phyloP scores from a whole-genome alignment of 208 protist genomes.

The Crithidia expoeki region DNA sequence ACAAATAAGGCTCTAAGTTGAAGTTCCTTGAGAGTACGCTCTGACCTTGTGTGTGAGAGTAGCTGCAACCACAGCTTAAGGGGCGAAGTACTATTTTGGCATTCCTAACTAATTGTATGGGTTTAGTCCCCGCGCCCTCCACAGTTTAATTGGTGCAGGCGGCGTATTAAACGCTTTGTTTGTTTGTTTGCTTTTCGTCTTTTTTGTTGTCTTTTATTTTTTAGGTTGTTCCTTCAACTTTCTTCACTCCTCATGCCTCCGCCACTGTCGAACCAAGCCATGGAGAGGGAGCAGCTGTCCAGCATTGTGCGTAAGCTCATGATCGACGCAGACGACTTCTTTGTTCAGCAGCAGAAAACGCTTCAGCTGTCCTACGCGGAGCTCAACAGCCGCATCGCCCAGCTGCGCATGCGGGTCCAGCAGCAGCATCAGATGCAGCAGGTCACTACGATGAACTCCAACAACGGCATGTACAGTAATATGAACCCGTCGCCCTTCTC shows the following conservation, averaged over 20 bases:
- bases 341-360: slow-evolving; percentile 58
- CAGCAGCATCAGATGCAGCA: slow-evolving; percentile 21
- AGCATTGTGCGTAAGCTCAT: slow-evolving; percentile 40
- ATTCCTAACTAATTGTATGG: no score
- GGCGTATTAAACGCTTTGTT: no score
- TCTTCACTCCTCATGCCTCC: slow-evolving; percentile 8
- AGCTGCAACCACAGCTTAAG: no score
- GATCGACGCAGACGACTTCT: slow-evolving; percentile 60
- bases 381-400: slow-evolving; percentile 53
- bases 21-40: no score
- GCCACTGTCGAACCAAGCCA: slow-evolving; percentile 1
- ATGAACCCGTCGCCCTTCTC: slow-evolving; percentile 33
- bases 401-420: slow-evolving; percentile 46
- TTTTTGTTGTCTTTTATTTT: background rate
- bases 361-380: slow-evolving; percentile 55
- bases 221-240: background rate
- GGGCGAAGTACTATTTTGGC: no score
- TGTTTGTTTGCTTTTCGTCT: background rate
- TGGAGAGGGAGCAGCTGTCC: slow-evolving; percentile 45
- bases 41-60: no score
- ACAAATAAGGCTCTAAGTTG: no score
- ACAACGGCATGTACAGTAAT: slow-evolving; percentile 25
- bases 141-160: no score
- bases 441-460: slow-evolving; percentile 10
- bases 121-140: no score